phyloP scores from a whole-genome alignment of 768 basidiomycete genomes.

The Kwoniella bestiolae region DNA sequence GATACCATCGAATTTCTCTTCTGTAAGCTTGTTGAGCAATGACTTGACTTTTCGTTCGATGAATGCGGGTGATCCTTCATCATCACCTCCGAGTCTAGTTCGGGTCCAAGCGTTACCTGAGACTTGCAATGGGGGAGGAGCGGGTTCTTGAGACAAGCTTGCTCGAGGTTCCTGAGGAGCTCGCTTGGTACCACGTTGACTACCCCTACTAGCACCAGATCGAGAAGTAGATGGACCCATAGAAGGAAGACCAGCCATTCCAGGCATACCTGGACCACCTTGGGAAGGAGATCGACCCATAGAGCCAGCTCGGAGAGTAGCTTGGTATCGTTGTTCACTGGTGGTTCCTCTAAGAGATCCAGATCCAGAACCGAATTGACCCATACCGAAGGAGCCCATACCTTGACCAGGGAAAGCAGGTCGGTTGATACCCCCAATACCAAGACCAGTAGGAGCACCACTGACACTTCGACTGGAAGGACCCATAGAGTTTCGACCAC shows the following conservation, averaged over 20 bases:
- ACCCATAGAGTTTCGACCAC: slow-evolving; percentile 57
- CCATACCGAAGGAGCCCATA: slow-evolving; percentile 54
- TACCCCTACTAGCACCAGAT: slow-evolving; percentile 66
- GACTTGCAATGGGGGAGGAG: slow-evolving; percentile 72
- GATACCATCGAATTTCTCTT: slow-evolving; percentile 95
- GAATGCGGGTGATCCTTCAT: slow-evolving; percentile 75
- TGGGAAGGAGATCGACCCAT: slow-evolving; percentile 70
- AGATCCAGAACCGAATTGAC: slow-evolving; percentile 46
- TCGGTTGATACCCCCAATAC: slow-evolving; percentile 57
- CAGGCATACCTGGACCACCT: slow-evolving; percentile 57
- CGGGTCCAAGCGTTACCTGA: slow-evolving; percentile 82
- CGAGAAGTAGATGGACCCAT: slow-evolving; percentile 44
- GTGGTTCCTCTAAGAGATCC: slow-evolving; percentile 41
- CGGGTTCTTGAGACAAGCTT: slow-evolving; percentile 61
- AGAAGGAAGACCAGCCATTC: slow-evolving; percentile 37
- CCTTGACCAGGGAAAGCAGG: slow-evolving; percentile 43
- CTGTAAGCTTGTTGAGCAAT: slow-evolving; percentile 91
- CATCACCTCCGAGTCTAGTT: slow-evolving; percentile 59
- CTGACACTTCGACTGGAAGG: slow-evolving; percentile 23
- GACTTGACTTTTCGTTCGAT: slow-evolving; percentile 92
- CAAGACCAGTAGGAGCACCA: slow-evolving; percentile 63
- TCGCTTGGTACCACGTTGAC: slow-evolving; percentile 83
- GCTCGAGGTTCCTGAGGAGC: slow-evolving; percentile 60
- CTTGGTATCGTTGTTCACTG: slow-evolving; percentile 39
- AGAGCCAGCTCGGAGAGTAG: slow-evolving; percentile 44